Base-by-base conservation (phyloP, 1,284 basidiomycete species). In the Cutaneotrichosporon sp. region DNA sequence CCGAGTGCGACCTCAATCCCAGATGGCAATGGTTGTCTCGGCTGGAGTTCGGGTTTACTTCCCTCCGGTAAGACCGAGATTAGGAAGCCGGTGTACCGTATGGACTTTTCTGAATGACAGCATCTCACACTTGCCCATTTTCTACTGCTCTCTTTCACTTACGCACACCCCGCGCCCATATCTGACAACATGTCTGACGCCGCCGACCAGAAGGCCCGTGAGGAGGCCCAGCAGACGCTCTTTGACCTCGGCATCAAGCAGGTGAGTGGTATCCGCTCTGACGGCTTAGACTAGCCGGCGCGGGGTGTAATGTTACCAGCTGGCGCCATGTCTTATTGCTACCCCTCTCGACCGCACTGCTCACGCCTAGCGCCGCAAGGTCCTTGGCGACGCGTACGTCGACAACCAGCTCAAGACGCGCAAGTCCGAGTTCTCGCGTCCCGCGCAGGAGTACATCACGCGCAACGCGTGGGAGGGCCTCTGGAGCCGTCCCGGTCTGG, bases 381-480 rank as follows among this genome's bases (percentile, higher is more conserved):
- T 59, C 23, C 57, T 59, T 36, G 57, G 57, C 37, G 57, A 59
- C 54, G 38, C 40, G 44, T 59, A 59, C 41, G 57, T 59, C 51
- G 57, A 59, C 54, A 50, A 47, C 41, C 54, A 55, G 54, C 57
- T 59, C 12, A 9, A 21, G 23, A 44, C 43, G 26, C 54, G 57
- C 54, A 30, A 44, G 43, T 55, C 51, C 38, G 60, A 62, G 41
- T 62, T 62, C 42, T 47, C 55, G 46, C 52, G 51, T 34, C 60
- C 60, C 33, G 58, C 52, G 15, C 58, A 62, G 46, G 60, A 62
- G 49, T 62, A 55, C 26, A 48, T 62, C 30, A 57, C 55, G 3
- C 53, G 53, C 26, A 45, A 23, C 9, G 54, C 54, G 38, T 59
- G 57, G 57, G 57, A 59, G 45, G 54, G 54, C 1, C 54, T 59